Percentiles rank a stretch among this genome's conserved stretches.
phyloP scores from a whole-genome alignment of 495 filamentous ascomycete genomes.

The Talaromyces ruber region DNA sequence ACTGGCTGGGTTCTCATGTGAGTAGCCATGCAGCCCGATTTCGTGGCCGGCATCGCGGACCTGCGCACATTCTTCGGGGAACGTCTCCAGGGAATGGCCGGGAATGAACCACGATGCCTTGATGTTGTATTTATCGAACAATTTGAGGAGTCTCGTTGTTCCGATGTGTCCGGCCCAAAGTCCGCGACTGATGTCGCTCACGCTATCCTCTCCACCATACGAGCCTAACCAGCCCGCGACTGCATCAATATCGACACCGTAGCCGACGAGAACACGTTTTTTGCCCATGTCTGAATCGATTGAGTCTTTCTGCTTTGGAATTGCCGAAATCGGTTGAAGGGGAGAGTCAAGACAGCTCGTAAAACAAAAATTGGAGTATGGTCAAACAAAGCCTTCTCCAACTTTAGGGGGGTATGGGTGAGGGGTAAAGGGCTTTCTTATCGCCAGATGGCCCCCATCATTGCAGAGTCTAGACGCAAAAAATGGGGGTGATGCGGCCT shows the following conservation, averaged over 20 bases:
- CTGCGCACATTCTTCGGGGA: constrained; percentile 65
- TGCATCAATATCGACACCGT: constrained; percentile 59
- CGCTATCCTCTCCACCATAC: constrained; percentile 65
- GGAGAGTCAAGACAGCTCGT: neutral
- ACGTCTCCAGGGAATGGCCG: constrained; percentile 69
- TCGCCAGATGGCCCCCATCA: neutral
- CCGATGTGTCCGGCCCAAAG: constrained; percentile 68
- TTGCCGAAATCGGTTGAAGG: neutral
- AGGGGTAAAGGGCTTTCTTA: neutral
- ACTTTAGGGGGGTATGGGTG: neutral
- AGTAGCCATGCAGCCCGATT: constrained; percentile 69
- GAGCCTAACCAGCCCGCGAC: constrained; percentile 66
- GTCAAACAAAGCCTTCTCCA: neutral
- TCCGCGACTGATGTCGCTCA: constrained; percentile 56
- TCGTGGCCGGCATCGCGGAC: constrained; percentile 72
- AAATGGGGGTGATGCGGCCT: neutral
- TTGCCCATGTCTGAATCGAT: constrained; percentile 41
- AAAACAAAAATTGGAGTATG: neutral
- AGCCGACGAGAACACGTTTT: constrained; percentile 48
- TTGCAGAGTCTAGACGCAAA: neutral
- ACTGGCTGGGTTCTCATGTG: constrained; percentile 64
- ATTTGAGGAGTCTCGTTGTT: constrained; percentile 59
- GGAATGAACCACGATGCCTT: constrained; percentile 82
- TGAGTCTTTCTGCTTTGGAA: neutral
- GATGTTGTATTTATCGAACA: constrained; percentile 74